Base-by-base conservation (phyloP, 495 filamentous ascomycete species). In the Penicillium canescens region DNA sequence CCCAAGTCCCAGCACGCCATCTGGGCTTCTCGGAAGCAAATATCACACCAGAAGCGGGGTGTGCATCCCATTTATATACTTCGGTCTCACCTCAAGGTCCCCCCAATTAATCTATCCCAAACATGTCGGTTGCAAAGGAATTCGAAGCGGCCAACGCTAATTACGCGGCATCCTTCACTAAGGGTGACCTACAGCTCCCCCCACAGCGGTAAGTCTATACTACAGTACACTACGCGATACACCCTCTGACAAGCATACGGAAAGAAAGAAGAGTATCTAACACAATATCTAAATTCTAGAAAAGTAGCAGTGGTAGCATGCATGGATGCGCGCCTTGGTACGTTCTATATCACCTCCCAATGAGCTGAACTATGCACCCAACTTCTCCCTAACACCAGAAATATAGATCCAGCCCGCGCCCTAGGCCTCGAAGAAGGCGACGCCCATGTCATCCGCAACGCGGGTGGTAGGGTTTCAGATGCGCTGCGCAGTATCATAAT, bases 361-460 rank as follows among this genome's bases (percentile, higher is more conserved):
- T 21, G 16, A 46, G 16, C 31, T 35, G 12, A 31, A 42, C 21
- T 41, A 28, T 6, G n/a, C 3, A 20, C 24, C 16, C 35, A 6
- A 26, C 38, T 35, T 14, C 3, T 3, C 23, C 23, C 24, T 44
- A 14, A 47, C 37, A 26, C 39, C 38, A 36, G 35, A 34, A 26
- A 5, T 10, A 23, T 33, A 70, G 86, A 92, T 57, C 80, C 88
- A 0, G 79, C 84, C 2, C 63, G 75, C 3, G 90, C 88, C 6
- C 86, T 89, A 52, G 87, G 86, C n/a, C 86, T 93, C 47, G 68
- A 79, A 46, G 80, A 91, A 38, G 89, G 89, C 16, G 85, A 89
- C 52, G 89, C 90, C 5, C 89, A 93, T 66, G 81, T 95, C 18
- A 91, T 95, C 56, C 86, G 91, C 52, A 96, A 95, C 60, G 74